phyloP scores from a whole-genome alignment of 1,284 basidiomycete genomes.

The Gomphus bonarii region DNA sequence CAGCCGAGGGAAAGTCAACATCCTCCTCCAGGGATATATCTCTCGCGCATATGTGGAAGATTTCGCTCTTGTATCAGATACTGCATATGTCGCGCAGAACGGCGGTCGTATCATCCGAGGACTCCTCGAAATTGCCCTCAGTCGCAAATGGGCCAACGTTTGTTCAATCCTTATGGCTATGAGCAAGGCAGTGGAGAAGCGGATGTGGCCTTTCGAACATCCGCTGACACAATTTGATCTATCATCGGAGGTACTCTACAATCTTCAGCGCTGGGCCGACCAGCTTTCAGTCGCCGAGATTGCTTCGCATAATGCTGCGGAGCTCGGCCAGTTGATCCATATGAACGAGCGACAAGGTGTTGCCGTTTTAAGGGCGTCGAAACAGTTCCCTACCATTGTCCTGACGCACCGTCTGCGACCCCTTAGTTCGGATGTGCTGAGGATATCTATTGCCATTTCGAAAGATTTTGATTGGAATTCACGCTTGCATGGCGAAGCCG shows the following conservation, averaged over 20 bases:
- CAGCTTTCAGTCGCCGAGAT: slow-evolving; percentile 77
- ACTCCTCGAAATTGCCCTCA: slow-evolving; percentile 89
- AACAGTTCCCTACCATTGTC: slow-evolving; percentile 75
- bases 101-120: slow-evolving; percentile 91
- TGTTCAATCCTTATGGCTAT: slow-evolving; percentile 79
- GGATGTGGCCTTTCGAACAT: slow-evolving; percentile 94
- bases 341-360: slow-evolving; percentile 81
- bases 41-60: slow-evolving; percentile 79
- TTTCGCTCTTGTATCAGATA: slow-evolving; percentile 95
- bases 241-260: slow-evolving; percentile 73
- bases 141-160: slow-evolving; percentile 82
- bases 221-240: slow-evolving; percentile 78
- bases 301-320: slow-evolving; percentile 58
- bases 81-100: slow-evolving; percentile 89
- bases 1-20: slow-evolving; percentile 89
- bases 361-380: slow-evolving; percentile 73
- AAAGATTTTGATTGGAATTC: slow-evolving; percentile 80
- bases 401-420: slow-evolving; percentile 70
- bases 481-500: slow-evolving; percentile 65
- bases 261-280: slow-evolving; percentile 75
- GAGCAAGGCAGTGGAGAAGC: slow-evolving; percentile 88
- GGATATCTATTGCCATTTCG: slow-evolving; percentile 57
- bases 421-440: slow-evolving; percentile 76
- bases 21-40: slow-evolving; percentile 88
- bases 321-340: slow-evolving; percentile 80